Evolutionary conservation across 495 filamentous ascomycete genomes (phyloP), one percentile per base, ranked within the genome.

Genomic region (Evernia prunastri): DNA sequence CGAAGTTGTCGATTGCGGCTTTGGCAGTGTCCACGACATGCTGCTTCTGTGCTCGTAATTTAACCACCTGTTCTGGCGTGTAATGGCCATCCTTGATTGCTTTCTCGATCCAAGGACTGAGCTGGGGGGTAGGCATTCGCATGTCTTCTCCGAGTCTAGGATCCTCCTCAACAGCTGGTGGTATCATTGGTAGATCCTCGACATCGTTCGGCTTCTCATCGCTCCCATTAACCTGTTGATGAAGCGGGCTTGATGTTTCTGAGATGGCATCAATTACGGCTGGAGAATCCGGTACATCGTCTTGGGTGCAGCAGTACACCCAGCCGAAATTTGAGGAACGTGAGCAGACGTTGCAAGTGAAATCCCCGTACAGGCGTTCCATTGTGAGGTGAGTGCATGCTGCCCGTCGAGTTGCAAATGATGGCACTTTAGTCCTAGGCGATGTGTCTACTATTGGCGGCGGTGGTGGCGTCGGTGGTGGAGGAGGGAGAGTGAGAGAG

Each of bases 261-360:
- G 25, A 51, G 39, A 8, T 36, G 29, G 11, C 29, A 13, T 17
- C 13, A 9, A 5, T 27, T 17, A 20, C 18, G 29, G 23, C 15
- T 3, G 5, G 51, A 20, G 20, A 27, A 33, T 37, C 47, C 12
- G 54, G 27, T n/a, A 2, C 20, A 64, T 74, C 73, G 68, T 91
- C 87, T 67, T 84, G 78, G 8, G 76, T 80, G 70, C 89, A 92
- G 51, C 76, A 70, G 65, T 88, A 91, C 27, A 92, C 74, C 82
- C 84, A 91, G 35, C 86, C 84, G 53, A 83, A 77, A 18, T 74
- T 67, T 7, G 83, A 78, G 1, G 64, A 63, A 57, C 70, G 70
- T 18, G 72, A 68, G 66, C 88, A 90, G 5, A 76, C 49, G 5
- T 76, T 61, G 73, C 89, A 92, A 18, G 57, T 61, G 45, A 76